Percentiles rank a stretch among this genome's conserved stretches.
phyloP scores from a whole-genome alignment of 768 basidiomycete species.

The Calvatia gigantea region DNA sequence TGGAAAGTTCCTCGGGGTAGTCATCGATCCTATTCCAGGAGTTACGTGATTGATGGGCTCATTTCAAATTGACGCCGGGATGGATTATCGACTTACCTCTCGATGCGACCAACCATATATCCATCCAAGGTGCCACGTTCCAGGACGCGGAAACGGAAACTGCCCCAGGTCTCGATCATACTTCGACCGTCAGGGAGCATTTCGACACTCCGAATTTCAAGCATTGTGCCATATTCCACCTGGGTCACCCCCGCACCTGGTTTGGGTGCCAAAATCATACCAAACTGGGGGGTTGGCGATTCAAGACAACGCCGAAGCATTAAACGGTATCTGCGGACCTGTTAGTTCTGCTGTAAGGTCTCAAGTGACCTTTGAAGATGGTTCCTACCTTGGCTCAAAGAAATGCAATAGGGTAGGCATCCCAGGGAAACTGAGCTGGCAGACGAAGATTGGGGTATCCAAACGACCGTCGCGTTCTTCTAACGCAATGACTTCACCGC shows the following conservation, averaged over 20 bases:
- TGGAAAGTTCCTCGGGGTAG: slow-evolving; percentile 34
- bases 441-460: slow-evolving; percentile 89
- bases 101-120: slow-evolving; percentile 82
- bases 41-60: slow-evolving; percentile 5
- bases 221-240: slow-evolving; percentile 88
- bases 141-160: slow-evolving; percentile 78
- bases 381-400: slow-evolving; percentile 83
- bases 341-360: slow-evolving; percentile 2
- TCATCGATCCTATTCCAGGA: slow-evolving; percentile 29
- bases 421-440: slow-evolving; percentile 86
- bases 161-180: slow-evolving; percentile 65
- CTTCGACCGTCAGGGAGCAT: slow-evolving; percentile 89
- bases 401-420: slow-evolving; percentile 89
- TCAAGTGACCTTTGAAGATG: not conserved
- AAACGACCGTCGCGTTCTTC: slow-evolving; percentile 79
- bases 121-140: slow-evolving; percentile 86
- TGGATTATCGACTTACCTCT: slow-evolving; percentile 36
- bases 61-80: slow-evolving; percentile 10
- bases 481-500: slow-evolving; percentile 59
- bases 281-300: slow-evolving; percentile 72
- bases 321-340: slow-evolving; percentile 64
- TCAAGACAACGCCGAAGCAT: slow-evolving; percentile 97
- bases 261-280: slow-evolving; percentile 81
- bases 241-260: slow-evolving; percentile 34
- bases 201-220: slow-evolving; percentile 82